Percentiles rank a stretch among this genome's conserved stretches.
Conservation (phyloP, 129 eudicot species). For the Silybum marianum region DNA sequence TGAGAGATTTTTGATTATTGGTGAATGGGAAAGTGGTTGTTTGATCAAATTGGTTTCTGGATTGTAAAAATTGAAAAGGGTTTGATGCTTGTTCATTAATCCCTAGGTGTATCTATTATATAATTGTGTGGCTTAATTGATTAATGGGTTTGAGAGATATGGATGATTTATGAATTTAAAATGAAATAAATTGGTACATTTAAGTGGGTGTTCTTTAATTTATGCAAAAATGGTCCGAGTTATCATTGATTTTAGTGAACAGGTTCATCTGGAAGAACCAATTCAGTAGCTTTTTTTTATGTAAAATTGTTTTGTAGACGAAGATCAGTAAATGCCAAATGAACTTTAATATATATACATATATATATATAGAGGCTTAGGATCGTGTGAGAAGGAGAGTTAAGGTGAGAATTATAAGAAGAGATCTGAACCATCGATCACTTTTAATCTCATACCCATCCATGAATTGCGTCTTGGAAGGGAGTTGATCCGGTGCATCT, state of each 20-base stretch:
- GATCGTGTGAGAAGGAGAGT: no score
- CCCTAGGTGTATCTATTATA: not conserved
- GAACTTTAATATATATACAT: not conserved
- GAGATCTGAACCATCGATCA: no score
- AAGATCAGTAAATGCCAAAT: slow-evolving; percentile 1
- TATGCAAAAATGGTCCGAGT: not conserved
- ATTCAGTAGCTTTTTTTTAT: not conserved
- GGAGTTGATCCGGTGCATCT: no score
- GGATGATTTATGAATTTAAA: not conserved
- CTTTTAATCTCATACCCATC: no score
- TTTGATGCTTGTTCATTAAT: not conserved
- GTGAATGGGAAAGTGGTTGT: slow-evolving; percentile 9
- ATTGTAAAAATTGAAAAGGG: not conserved
- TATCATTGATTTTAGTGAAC: not conserved
- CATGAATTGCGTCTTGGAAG: no score
- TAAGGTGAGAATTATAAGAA: no score
- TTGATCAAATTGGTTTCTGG: slow-evolving; percentile 18
- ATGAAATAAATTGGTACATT: slow-evolving; percentile 2
- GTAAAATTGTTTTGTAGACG: not conserved
- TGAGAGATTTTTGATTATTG: not conserved
- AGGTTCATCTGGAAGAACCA: not conserved
- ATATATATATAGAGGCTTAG: no score
- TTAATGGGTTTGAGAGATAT: slow-evolving; percentile 23
- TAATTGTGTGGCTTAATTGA: slow-evolving; percentile 8
- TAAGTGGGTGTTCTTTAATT: slow-evolving; percentile 12